Base-by-base conservation (phyloP, 2,329 filamentous ascomycete species). In the Pseudogymnoascus verrucosus region DNA sequence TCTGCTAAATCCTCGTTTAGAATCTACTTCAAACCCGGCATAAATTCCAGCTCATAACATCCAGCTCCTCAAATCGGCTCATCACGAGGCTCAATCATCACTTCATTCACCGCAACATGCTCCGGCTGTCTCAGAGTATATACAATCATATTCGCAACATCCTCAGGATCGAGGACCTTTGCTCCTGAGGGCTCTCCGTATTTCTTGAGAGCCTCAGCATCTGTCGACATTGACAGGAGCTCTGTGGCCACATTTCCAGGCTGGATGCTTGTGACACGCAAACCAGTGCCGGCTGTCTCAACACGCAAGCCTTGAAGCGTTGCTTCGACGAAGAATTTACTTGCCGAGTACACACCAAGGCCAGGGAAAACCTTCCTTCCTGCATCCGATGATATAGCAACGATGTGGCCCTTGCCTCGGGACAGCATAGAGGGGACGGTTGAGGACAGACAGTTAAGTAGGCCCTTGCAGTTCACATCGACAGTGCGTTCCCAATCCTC, bases 241-340 rank as follows among this genome's bases (percentile, higher is more conserved):
- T 90, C 89, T 0, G 90, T 93, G 4, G 83, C 82, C 1, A 86
- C 87, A 72, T 93, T 93, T 0, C 90, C 90, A 0, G 90, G 90
- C 77, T 93, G 90, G 2, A 93, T 81, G 37, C 83, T 80, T 0
- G 89, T 92, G 42, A 93, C 89, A 1, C 89, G 80, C 60, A 93
- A 76, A 0, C 90, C 90, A 0, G 83, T 83, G 0, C 88, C 89
- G 0, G 87, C 89, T 0, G 89, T 93, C 79, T 93, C 90, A 6
- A 93, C 76, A 7, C 90, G 84, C 68, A 93, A 75, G 34, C 80
- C 80, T 74, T 93, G 89, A n/a, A 93, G 79, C 0, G 89, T 89
- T 0, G 89, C 89, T 74, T 93, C 90, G 63, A 93, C 89, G 72
- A 93, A 93, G 81, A 93, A 91, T 74, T 93, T 93, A 75, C 84